Base-by-base conservation (phyloP, 306 rosid species). In the Lagenaria siceraria region DNA sequence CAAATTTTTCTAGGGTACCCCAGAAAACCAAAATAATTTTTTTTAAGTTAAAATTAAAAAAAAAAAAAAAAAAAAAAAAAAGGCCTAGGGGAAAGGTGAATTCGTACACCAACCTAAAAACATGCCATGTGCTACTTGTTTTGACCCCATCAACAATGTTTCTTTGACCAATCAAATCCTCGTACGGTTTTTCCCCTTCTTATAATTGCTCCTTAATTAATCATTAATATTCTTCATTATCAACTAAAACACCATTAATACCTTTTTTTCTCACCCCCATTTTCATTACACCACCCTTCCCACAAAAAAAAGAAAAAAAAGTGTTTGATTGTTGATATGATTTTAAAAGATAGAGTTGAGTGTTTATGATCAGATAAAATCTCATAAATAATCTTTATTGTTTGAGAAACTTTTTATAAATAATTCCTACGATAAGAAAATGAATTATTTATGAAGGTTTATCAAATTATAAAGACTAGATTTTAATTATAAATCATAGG, bases 91-190 rank as follows among this genome's bases (percentile, higher is more conserved):
- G 25, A 62, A 69, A 58, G 80, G 64, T 78, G 48, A 78, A 80
- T 56, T 82, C 76, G 86, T 82, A 70, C 73, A 80, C 88, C 82
- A 79, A 77, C 79, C 25, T 72, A 27, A 78, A 79, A 85, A 83
- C 82, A 88, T 25, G 79, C 77, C 96, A 90, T 86, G 86, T 88
- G 92, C 87, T 81, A 64, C 75, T 74, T 65, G 77, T 75, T 83
- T 87, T 90, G 96, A 90, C 52, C 92, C 87, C 81, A 82, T 85
- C 76, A 68, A 79, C 82, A 19, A 78, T 69, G 79, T 78, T 70
- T 60, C 17, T 84, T 91, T 84, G 89, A 88, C 87, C 85, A 82
- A 62, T 53, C 82, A 64, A 73, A 78, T 72, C 78, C 60, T 72
- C 60, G 76, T 72, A 72, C 76, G 60, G 17, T 27, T 72, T n/a